Base-by-base conservation (phyloP, 371 early-diverging fungal species). In the Circinella minor region DNA sequence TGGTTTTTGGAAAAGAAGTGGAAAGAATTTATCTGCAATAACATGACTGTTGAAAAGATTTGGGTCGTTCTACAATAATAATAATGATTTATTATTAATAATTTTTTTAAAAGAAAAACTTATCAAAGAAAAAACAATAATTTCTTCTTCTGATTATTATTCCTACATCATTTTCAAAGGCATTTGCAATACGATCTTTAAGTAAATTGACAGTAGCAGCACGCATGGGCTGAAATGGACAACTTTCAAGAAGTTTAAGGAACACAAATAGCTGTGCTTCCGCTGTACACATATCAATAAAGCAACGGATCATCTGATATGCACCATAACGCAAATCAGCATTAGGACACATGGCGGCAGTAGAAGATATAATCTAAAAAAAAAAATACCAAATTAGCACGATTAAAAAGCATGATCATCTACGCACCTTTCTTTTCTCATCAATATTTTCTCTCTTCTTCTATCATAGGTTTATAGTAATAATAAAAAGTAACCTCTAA, bases 191-290 rank as follows among this genome's bases (percentile, higher is more conserved):
- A 34, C 61, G 71, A 10, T 79, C 71, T 51, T 79, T 79, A n/a
- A 79, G 61, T 36, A 79, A 54, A 17, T 71, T 66, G 7, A 76
- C 71, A 36, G 80, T 63, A 14, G 80, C 77, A 38, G 72, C 71
- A 38, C 61, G 69, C 75, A 79, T 77, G 2, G 77, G 43, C 11
- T 70, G 66, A 36, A 69, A 72, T 17, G 76, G 74, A 34, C 74
- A 71, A 10, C 61, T 57, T 4, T 68, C 63, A 17, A 77, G 55
- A 7, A 79, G 62, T 54, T 76, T 73, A 9, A 63, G n/a, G 13
- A 79, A 63, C 15, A 77, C 61, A 54, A 72, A 49, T 18, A 74
- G 27, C 55, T 63, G 60, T 10, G 74, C 71, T 55, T 79, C 77
- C 10, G 66, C 68, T 27, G 51, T 55, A 59, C 77, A 77, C 39